Evolutionary conservation across 345 rosid species (phyloP).

Genomic region (Conringia planisiliqua): DNA sequence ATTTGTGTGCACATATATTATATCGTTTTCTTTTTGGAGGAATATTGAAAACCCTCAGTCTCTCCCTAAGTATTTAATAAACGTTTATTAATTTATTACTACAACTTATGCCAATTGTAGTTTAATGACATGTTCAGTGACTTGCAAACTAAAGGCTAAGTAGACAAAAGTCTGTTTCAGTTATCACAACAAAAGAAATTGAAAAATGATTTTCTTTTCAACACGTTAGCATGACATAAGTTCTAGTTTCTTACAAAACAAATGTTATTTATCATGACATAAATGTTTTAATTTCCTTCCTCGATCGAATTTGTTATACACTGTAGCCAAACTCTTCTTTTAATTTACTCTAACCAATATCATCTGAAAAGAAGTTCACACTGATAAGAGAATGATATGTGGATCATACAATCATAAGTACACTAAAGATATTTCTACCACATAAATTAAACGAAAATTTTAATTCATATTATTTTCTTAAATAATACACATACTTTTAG

Average conservation of each 20-base stretch:
- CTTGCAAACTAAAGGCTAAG: too few species aligned
- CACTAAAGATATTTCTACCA: neutral
- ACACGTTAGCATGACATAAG: neutral
- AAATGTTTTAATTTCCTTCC: neutral
- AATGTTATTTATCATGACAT: neutral
- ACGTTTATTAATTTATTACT: neutral
- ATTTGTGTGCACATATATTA: neutral
- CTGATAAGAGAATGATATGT: slow-evolving; percentile 4
- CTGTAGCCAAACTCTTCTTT: neutral
- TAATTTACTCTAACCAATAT: neutral
- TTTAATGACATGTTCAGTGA: neutral
- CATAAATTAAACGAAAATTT: neutral
- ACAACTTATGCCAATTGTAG: neutral
- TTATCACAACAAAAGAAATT: too few species aligned
- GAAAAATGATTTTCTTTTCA: neutral
- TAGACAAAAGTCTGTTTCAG: too few species aligned
- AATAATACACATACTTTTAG: neutral
- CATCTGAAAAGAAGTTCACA: neutral
- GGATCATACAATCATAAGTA: slow-evolving; percentile 2
- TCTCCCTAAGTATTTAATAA: neutral
- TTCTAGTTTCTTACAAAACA: neutral
- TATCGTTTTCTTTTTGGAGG: neutral
- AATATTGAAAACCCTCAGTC: neutral
- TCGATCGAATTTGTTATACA: neutral
- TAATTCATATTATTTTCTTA: neutral